phyloP scores from a whole-genome alignment of 176 grass and related monocot species.

The Oryza coarctata region DNA sequence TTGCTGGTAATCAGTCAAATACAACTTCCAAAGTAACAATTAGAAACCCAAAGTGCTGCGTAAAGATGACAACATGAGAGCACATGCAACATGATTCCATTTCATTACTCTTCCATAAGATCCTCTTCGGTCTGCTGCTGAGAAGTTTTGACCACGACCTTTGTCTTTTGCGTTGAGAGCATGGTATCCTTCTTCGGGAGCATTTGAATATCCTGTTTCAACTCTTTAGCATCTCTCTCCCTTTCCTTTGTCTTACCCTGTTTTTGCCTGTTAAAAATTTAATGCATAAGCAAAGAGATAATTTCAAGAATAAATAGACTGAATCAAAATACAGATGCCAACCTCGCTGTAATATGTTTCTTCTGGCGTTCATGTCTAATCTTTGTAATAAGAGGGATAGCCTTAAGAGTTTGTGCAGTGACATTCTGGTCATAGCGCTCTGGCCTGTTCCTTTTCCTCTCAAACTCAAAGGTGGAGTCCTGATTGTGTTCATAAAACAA shows the following conservation, averaged over 20 bases:
- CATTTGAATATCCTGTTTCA: conserved; percentile 59
- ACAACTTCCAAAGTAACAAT: neutral
- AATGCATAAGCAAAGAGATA: neutral
- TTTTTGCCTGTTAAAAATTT: conserved; percentile 46
- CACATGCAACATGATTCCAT: neutral
- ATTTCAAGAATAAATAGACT: neutral
- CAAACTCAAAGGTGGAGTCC: conserved; percentile 94
- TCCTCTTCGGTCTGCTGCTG: conserved; percentile 43
- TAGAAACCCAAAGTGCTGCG: neutral
- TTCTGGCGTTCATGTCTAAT: conserved; percentile 55
- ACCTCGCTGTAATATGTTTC: conserved; percentile 65
- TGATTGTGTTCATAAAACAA: conserved; percentile 29
- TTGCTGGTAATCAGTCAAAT: neutral
- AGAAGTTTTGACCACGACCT: conserved; percentile 58
- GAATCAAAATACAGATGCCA: neutral
- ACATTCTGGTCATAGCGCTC: conserved; percentile 80
- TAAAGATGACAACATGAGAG: neutral
- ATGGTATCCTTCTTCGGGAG: conserved; percentile 41
- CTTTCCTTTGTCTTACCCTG: conserved; percentile 39
- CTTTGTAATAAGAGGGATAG: conserved; percentile 72
- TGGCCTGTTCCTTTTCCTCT: conserved; percentile 92
- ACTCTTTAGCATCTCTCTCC: conserved; percentile 50
- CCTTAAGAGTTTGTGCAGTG: conserved; percentile 61
- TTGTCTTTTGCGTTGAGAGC: conserved; percentile 30
- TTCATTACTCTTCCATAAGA: conserved; percentile 66